Evolutionary conservation across 768 basidiomycete species (phyloP).

Genomic region (Naematelia aurantialba): DNA sequence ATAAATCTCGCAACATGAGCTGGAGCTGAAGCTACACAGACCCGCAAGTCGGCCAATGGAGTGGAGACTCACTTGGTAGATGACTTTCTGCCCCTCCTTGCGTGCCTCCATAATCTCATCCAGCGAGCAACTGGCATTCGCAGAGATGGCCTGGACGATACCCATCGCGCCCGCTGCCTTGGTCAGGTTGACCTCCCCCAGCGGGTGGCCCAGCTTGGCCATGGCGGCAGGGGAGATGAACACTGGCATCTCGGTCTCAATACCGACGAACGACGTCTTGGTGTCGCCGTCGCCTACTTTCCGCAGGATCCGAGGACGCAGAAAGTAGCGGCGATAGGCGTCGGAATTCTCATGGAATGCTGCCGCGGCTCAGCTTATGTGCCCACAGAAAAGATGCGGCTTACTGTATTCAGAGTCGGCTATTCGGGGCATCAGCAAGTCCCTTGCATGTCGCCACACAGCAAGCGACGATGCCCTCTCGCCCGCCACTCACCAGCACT

Average conservation of each 20-base stretch:
- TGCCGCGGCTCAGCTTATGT: slow-evolving; percentile 14
- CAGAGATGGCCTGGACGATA: slow-evolving; percentile 63
- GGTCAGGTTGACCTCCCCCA: slow-evolving; percentile 78
- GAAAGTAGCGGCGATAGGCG: slow-evolving; percentile 47
- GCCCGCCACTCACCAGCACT: slow-evolving; percentile 23
- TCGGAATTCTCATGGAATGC: slow-evolving; percentile 43
- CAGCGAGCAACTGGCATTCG: slow-evolving; percentile 50
- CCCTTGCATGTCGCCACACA: not conserved
- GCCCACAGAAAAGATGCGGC: not conserved
- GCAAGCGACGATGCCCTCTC: not conserved
- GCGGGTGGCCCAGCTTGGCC: slow-evolving; percentile 69
- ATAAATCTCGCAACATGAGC: too few relatives aligned
- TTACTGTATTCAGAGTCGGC: not conserved
- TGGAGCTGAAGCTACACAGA: slow-evolving; percentile 16
- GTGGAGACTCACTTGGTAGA: slow-evolving; percentile 44
- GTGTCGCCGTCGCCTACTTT: slow-evolving; percentile 23
- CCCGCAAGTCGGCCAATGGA: not conserved
- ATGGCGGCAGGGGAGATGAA: slow-evolving; percentile 49
- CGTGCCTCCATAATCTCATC: slow-evolving; percentile 51
- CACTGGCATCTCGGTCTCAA: slow-evolving; percentile 34
- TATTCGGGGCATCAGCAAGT: not conserved
- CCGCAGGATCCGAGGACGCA: slow-evolving; percentile 43
- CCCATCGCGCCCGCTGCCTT: slow-evolving; percentile 63
- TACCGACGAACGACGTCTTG: slow-evolving; percentile 41
- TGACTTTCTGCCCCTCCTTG: slow-evolving; percentile 43